phyloP scores from a whole-genome alignment of 148 eudicot species.

The Rhododendron molle region DNA sequence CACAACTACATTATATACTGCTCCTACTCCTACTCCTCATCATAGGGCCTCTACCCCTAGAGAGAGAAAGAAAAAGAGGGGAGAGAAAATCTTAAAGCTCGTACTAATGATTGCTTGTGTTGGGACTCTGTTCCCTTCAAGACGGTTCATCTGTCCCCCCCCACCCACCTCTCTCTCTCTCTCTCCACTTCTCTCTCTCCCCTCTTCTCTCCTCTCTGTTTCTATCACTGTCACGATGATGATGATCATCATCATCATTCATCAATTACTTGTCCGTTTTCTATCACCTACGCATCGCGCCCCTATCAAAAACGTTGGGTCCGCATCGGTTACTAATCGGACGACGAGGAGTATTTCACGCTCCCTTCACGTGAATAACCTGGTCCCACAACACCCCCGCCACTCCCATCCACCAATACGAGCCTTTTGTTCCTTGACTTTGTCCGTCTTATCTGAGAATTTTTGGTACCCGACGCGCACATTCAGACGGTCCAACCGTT shows the following conservation, averaged over 20 bases:
- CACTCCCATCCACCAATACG: neutral
- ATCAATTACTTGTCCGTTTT: neutral
- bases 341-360: slow-evolving; percentile 10
- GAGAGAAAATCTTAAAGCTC: neutral
- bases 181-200: neutral
- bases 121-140: slow-evolving; percentile 14
- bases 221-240: neutral
- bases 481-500: no score
- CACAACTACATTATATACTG: neutral
- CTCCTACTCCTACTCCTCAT: neutral
- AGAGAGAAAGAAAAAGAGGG: neutral
- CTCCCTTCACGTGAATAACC: slow-evolving; percentile 1
- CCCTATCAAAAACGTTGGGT: neutral
- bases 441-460: neutral
- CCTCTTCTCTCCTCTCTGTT: neutral
- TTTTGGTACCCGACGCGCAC: no score
- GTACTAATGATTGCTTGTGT: slow-evolving; percentile 15
- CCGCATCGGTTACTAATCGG: neutral
- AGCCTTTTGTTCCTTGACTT: neutral
- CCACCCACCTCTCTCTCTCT: neutral
- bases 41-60: neutral
- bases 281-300: neutral
- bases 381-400: neutral
- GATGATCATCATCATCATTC: neutral
- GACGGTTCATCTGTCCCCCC: slow-evolving; percentile 12